Conservation (phyloP, 2,329 filamentous ascomycete genomes). For the Penicillium sp. region DNA sequence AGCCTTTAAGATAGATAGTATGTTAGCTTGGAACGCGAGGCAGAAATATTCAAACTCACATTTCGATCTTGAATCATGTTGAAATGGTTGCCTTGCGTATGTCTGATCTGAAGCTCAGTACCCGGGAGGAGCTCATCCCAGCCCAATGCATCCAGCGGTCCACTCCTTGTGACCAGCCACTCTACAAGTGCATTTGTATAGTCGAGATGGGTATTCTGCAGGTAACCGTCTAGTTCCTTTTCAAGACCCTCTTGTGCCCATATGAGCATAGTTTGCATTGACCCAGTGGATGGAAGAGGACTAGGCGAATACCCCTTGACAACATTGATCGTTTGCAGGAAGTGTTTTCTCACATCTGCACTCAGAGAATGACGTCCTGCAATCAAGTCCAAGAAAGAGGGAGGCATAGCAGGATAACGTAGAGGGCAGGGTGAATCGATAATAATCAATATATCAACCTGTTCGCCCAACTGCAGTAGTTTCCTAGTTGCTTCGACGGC, state of each 20-base stretch:
- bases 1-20: not conserved
- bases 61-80: not conserved
- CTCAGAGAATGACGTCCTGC: not conserved
- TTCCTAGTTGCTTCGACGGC: slow-evolving; percentile 62
- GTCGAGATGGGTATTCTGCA: not conserved
- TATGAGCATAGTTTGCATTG: not conserved
- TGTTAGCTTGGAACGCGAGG: too few species aligned
- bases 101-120: not conserved
- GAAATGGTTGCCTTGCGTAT: not conserved
- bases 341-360: not conserved
- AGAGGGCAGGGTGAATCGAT: slow-evolving; percentile 63
- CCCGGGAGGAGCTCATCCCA: not conserved
- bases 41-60: not conserved
- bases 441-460: slow-evolving; percentile 58
- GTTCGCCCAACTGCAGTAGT: slow-evolving; percentile 50
- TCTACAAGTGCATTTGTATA: not conserved
- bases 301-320: not conserved
- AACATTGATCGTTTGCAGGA: not conserved
- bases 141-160: not conserved
- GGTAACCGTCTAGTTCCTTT: not conserved
- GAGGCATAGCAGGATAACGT: slow-evolving; percentile 27
- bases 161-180: not conserved
- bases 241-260: not conserved
- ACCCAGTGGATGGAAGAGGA: not conserved
- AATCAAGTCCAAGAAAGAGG: not conserved